Base-by-base conservation (phyloP, 352 stramenopile species). In the Pythium brachiatum region DNA sequence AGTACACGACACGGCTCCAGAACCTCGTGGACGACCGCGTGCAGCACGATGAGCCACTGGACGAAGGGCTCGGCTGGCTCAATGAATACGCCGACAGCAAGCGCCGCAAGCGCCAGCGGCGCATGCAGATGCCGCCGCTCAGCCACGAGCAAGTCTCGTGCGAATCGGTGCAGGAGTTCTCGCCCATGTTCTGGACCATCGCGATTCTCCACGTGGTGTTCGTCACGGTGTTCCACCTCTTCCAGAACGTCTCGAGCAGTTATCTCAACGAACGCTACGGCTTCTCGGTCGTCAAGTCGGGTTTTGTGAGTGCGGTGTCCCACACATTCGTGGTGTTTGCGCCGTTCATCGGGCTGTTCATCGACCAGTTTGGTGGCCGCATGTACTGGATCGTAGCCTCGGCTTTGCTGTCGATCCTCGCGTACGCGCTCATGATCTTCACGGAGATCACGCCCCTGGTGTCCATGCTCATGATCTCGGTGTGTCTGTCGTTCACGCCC, bases 171-270 rank as follows among this genome's bases (percentile, higher is more conserved):
- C 75, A 83, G 31, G 73, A 78, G 41, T 94, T 94, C 60, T 92
- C 84, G 57, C 71, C 75, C 69, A 88, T 92, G 74, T 97, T 97
- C 62, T 96, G 88, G 89, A 73, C 86, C 51, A 78, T 97, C 26
- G 76, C 83, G 39, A 55, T 93, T 21, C 72, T 96, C 9, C 88
- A 97, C 74, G 86, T 94, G 0, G 80, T 92, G 60, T 96, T 96
- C 58, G 88, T 96, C 57, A 93, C 94, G 50, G 85, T 95, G 8
- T 97, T 96, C 67, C 90, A 97, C 57, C 69, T 97, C 27, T 97
- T 97, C 72, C 86, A 95, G 65, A 97, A 97, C 68, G 88, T 96
- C 50, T 91, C 79, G 57, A 89, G 82, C 56, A 92, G 85, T 57
- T 96, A 84, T 36, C 57, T 97, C n/a, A 90, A 81, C 61, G 79